phyloP scores from a whole-genome alignment of 1,284 basidiomycete genomes.

The Pseudozyma sp. region DNA sequence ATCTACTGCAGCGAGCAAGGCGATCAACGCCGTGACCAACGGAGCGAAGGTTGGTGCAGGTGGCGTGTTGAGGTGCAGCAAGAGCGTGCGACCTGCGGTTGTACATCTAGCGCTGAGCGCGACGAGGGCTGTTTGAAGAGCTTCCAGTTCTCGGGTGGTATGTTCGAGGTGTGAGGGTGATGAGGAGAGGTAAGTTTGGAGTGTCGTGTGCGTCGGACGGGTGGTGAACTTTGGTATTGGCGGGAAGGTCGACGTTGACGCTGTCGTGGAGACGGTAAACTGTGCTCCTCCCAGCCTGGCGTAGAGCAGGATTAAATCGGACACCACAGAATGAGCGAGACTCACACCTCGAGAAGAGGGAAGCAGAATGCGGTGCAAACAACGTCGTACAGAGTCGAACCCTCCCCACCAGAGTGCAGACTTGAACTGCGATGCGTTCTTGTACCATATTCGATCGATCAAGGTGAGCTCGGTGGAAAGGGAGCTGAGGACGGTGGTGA shows the following conservation, averaged over 20 bases:
- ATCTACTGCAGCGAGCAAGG: slow-evolving; percentile 7
- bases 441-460: slow-evolving; percentile 38
- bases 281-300: slow-evolving; percentile 6
- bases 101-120: background rate
- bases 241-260: background rate
- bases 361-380: background rate
- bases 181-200: background rate
- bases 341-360: background rate
- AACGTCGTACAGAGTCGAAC: slow-evolving; percentile 14
- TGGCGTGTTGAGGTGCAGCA: slow-evolving; percentile 35
- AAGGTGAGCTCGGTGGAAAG: background rate
- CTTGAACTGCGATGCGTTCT: slow-evolving; percentile 35
- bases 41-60: slow-evolving; percentile 47
- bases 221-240: slow-evolving; percentile 9
- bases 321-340: background rate
- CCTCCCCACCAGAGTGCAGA: slow-evolving; percentile 22
- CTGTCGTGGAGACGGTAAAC: background rate
- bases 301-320: background rate
- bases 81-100: slow-evolving; percentile 2
- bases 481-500: background rate
- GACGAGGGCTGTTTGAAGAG: background rate
- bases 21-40: slow-evolving; percentile 12
- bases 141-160: background rate
- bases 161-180: background rate
- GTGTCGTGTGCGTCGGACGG: background rate